These are phyloP conservation scores for Pseudocercospora musae DNA, from an alignment of 2,329 filamentous ascomycete species.

Conservation along the genomic window DNA sequence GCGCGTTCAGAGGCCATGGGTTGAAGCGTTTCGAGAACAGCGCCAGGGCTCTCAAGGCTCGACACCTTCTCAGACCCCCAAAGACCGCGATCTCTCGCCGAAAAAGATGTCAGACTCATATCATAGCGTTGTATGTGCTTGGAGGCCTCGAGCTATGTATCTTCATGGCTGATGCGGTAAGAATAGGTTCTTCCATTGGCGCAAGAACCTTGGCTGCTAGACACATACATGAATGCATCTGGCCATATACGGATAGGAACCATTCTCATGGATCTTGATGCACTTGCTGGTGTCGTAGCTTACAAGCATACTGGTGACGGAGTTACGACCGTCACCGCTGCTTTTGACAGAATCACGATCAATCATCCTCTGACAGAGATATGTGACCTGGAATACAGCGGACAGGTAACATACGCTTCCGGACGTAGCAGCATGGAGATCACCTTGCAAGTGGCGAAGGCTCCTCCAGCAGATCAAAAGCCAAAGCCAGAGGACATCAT, in stretches of 20 bases:
- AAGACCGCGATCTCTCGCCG: conserved; percentile 57
- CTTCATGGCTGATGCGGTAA: conserved; percentile 31
- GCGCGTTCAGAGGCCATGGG: conserved; percentile 64
- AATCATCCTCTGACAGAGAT: conserved; percentile 71
- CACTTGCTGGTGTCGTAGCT: conserved; percentile 70
- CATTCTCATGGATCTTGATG: conserved; percentile 77
- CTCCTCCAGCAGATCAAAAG: conserved; percentile 56
- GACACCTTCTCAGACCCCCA: conserved; percentile 36
- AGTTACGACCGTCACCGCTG: conserved; percentile 62
- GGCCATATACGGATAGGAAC: conserved; percentile 72
- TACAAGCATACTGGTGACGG: conserved; percentile 68
- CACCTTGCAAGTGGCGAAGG: conserved; percentile 69
- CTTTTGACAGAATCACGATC: conserved; percentile 63
- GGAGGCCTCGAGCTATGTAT: background rate
- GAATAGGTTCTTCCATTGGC: conserved; percentile 63
- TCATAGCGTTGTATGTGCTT: conserved; percentile 57
- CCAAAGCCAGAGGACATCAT: conserved; percentile 59
- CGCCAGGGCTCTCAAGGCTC: conserved; percentile 35
- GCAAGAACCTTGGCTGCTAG: conserved; percentile 71
- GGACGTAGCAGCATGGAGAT: conserved; percentile 72
- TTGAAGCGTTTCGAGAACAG: conserved; percentile 60
- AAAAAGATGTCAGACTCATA: conserved; percentile 71
- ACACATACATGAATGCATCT: conserved; percentile 73
- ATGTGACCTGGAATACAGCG: conserved; percentile 72
- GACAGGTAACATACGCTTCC: conserved; percentile 67